phyloP scores from a whole-genome alignment of 2,329 filamentous ascomycete genomes.

The Colletotrichum graminicola region DNA sequence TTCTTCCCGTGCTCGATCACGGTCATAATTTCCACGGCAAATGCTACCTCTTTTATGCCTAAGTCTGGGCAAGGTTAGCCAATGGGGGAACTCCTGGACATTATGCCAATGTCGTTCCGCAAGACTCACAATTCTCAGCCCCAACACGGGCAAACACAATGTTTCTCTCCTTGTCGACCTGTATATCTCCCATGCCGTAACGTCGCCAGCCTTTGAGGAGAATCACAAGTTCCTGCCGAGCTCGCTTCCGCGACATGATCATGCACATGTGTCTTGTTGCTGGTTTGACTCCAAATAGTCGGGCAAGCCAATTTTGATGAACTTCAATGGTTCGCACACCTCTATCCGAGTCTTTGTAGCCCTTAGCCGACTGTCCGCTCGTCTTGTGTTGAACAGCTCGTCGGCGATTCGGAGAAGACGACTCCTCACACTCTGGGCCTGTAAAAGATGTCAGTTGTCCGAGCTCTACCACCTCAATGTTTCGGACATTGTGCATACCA shows the following conservation, averaged over 20 bases:
- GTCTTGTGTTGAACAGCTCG: conserved; percentile 43
- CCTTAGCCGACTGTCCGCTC: conserved; percentile 44
- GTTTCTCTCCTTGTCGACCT: conserved; percentile 82
- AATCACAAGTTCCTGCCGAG: conserved; percentile 80
- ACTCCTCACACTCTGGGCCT: conserved; percentile 52
- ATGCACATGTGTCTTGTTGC: conserved; percentile 82
- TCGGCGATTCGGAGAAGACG: conserved; percentile 45
- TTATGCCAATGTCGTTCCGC: background rate
- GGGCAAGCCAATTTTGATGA: conserved; percentile 88
- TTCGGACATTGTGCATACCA: conserved; percentile 51
- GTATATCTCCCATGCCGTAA: conserved; percentile 84
- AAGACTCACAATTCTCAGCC: conserved; percentile 80
- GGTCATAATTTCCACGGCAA: conserved; percentile 88
- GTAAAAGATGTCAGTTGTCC: conserved; percentile 41
- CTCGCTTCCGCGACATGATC: conserved; percentile 73
- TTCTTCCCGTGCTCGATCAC: conserved; percentile 87
- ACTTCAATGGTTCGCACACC: conserved; percentile 69
- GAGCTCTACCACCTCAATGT: background rate
- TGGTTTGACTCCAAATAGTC: conserved; percentile 90
- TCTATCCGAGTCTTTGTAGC: conserved; percentile 53
- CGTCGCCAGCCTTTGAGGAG: conserved; percentile 84
- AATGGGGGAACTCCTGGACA: background rate
- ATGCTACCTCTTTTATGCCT: conserved; percentile 86
- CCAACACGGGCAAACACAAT: conserved; percentile 84
- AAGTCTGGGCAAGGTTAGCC: conserved; percentile 67